Percentiles rank a stretch among this genome's conserved stretches.
Conservation (phyloP, 208 protist species). For the Angomonas ambiguus region DNA sequence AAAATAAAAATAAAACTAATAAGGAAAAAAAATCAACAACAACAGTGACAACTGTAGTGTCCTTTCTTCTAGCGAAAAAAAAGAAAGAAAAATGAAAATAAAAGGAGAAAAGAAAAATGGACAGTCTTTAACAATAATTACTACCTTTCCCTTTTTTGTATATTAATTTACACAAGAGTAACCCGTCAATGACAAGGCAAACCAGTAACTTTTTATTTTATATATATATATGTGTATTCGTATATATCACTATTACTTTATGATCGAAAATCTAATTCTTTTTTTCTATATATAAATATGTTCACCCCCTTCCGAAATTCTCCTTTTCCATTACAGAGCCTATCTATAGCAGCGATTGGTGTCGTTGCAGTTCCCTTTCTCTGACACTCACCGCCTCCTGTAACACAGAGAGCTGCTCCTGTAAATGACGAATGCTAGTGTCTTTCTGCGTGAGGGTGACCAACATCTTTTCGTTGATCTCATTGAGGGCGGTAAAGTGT, state of each 20-base stretch:
- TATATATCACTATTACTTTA: slow-evolving; percentile 2
- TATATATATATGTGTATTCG: too few species aligned
- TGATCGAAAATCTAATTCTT: not conserved
- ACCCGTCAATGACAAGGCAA: too few species aligned
- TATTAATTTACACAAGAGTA: not conserved
- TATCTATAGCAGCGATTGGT: slow-evolving; percentile 39
- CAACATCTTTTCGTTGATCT: slow-evolving; percentile 80
- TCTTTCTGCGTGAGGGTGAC: slow-evolving; percentile 78
- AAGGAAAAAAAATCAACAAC: slow-evolving; percentile 12
- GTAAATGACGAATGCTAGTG: slow-evolving; percentile 54
- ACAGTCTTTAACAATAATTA: not conserved
- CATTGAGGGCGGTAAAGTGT: slow-evolving; percentile 63
- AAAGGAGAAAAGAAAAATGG: not conserved
- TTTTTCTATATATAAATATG: not conserved
- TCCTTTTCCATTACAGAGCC: not conserved
- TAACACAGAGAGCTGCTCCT: slow-evolving; percentile 61
- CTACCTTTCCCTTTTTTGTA: not conserved
- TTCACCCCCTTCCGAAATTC: not conserved
- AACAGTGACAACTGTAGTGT: too few species aligned
- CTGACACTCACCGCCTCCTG: slow-evolving; percentile 69
- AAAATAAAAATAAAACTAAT: slow-evolving; percentile 11
- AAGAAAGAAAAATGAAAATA: not conserved
- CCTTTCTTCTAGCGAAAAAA: too few species aligned
- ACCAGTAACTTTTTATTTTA: not conserved
- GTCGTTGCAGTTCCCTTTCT: slow-evolving; percentile 67